Base-by-base conservation (phyloP, 176 grass and related monocot species). In the Ensete glaucum region DNA sequence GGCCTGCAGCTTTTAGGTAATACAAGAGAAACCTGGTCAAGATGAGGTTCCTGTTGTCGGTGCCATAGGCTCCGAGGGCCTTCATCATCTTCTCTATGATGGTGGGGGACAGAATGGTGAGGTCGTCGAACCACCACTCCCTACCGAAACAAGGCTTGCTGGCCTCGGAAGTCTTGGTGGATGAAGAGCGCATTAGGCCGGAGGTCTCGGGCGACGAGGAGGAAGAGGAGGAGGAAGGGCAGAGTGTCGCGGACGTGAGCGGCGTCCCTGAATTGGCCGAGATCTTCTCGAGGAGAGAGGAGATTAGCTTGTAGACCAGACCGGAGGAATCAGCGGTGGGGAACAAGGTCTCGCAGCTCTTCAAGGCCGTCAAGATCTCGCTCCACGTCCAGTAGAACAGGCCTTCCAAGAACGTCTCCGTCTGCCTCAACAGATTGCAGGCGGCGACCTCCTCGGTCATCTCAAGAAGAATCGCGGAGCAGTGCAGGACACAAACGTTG, bases 41-140 rank as follows among this genome's bases (percentile, higher is more conserved):
- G 2, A 87, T 83, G 5, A 98, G 84, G 86, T 93, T 93, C 79
- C 71, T 93, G 84, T 98, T 98, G 65, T 93, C 88, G 17, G 64
- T 29, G 75, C 88, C 90, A 66, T 91, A 89, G 64, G 85, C 82
- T 73, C 86, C 95, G 48, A 98, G 79, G 59, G 74, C 58, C 1
- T 75, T 63, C 95, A 93, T 93, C 64, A 74, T 80, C 81, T 87
- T 89, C 76, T 91, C 88, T 51, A 93, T 58, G 34, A 83, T 80
- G 24, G 16, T 52, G 53, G 88, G 90, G 0, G 78, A 82, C 75
- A 98, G 73, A 0, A 81, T 76, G 8, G 88, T 87, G 75, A 94
- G 74, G 68, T 98, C 90, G 23, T 98, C 95, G 22, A 83, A 94
- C 95, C 95, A 98, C 95, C 95, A 98, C 76, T 98, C 90, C 78